Conservation (phyloP, 1,284 basidiomycete genomes). For the Kalmanozyma brasiliensis region DNA sequence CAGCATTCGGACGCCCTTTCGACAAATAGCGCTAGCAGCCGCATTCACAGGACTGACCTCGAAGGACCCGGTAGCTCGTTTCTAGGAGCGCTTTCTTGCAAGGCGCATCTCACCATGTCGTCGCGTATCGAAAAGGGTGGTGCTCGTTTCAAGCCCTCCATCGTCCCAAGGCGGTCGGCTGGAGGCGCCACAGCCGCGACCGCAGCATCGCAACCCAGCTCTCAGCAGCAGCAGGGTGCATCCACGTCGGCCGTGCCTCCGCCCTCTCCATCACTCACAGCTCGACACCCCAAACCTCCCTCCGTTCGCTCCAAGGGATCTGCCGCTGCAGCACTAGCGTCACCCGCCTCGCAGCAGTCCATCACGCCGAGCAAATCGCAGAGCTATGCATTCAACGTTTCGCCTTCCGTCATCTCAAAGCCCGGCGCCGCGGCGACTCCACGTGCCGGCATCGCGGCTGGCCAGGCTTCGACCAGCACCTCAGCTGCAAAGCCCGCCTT, state of each 20-base stretch:
- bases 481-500: constrained; percentile 25
- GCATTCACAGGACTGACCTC: too few relatives aligned
- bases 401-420: constrained; percentile 29
- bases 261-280: constrained; percentile 25
- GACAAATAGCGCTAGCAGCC: too few relatives aligned
- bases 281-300: constrained; percentile 18
- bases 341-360: constrained; percentile 1
- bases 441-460: constrained; percentile 11
- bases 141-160: constrained; percentile 50
- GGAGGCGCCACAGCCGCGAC: constrained; percentile 8
- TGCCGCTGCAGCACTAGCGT: not conserved
- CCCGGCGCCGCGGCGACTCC: constrained; percentile 9
- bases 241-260: constrained; percentile 10
- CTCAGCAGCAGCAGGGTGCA: constrained; percentile 15
- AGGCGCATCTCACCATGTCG: constrained; percentile 27
- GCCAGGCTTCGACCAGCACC: constrained; percentile 14
- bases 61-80: too few relatives aligned
- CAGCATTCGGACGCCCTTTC: too few relatives aligned
- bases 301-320: constrained; percentile 24
- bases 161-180: constrained; percentile 37
- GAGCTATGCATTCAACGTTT: constrained; percentile 44
- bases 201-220: constrained; percentile 3
- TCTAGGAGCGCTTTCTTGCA: too few relatives aligned
- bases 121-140: constrained; percentile 55
- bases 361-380: constrained; percentile 12